Evolutionary conservation across 257 asterid species (phyloP), one percentile per base, ranked within the genome.

Genomic region (Gentiana straminea): DNA sequence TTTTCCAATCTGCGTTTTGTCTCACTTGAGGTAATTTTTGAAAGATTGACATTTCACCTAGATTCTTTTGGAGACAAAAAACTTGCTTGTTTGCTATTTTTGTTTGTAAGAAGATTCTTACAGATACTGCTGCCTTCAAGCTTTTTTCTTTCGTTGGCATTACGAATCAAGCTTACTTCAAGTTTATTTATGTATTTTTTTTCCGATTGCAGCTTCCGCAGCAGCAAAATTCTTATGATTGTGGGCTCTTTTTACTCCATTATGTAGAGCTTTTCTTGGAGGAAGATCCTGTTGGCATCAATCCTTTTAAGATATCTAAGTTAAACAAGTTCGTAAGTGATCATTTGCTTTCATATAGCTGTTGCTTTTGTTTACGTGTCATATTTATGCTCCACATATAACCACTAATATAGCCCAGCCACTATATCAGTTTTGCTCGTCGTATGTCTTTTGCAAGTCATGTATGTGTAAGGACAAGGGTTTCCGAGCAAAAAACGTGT

Each of bases 211-310:
- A 87, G 96, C 69, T 91, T 61, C 98, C 98, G 1, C 98, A 91
- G 69, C 98, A 91, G 79, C 97, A 70, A 66, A 91, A 91, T 63
- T 71, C 76, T 13, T 91, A 58, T 51, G 98, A 91, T 66, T 91
- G 98, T 68, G 98, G 97, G 62, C 95, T 91, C 69, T 91, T 87
- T 77, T 75, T 91, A 69, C 98, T 91, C 54, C 98, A 91, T 73
- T 84, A 83, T 43, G 95, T 87, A 38, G 98, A 91, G 77, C 84
- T 58, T 62, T 91, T 91, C 70, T 70, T 91, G 78, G 95, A 81
- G 70, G 93, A 85, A 64, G 90, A 77, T 57, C 90, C 95, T 33
- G 60, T 66, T 49, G 64, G 69, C 74, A 79, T 91, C 56, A 85
- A 57, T 62, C 83, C 90, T 60, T 80, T 76, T 77, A 79, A 79